Evolutionary conservation across 1,284 basidiomycete genomes (phyloP), one percentile per base, ranked within the genome.

Genomic region (Mrakiaceae sp.): DNA sequence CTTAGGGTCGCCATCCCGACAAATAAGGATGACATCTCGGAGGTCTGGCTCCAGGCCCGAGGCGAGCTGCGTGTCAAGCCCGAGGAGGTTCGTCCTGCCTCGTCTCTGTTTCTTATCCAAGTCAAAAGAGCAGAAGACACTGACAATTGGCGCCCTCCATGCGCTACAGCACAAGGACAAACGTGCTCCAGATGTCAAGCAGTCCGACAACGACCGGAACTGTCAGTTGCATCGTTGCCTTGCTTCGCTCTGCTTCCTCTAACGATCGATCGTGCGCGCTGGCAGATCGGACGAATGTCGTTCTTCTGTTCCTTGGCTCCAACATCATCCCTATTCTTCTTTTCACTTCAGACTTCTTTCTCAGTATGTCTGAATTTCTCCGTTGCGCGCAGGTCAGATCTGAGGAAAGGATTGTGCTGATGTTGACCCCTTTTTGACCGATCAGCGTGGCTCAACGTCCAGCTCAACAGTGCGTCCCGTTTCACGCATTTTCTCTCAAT

Each of bases 161-260:
- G 72, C 74, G 6, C 67, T 64, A 8, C 69, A 72, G 27, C 82
- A 86, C 69, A 87, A 87, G 74, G 83, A 91, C 75, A 87, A 90
- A 72, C 83, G 90, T 63, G 86, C 87, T 71, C 84, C 89, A n/a
- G 86, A 86, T 57, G 90, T 89, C 46, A 94, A 93, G 78, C 87
- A 91, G 70, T 82, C 84, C n/a, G 91, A 95, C 76, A 84, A 84
- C 71, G 87, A 88, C 75, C 82, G 86, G 69, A 90, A 86, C 77
- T 87, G 84, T 71, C 79, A 87, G 64, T 44, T 55, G 40, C 40
- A 66, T 63, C 57, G 47, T 50, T 9, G 16, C 58, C 49, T 2
- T 39, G 27, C 7, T 16, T 44, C 59, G 27, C 0, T 40, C 4
- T 42, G 40, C 2, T 53, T 40, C n/a, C 10, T 2, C 64, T 69